Percentiles rank a stretch among this genome's conserved stretches.
These are phyloP conservation scores for Tolypocladium ophioglossoides DNA, from an alignment of 2,329 filamentous ascomycete genomes.

Conservation along the genomic window DNA sequence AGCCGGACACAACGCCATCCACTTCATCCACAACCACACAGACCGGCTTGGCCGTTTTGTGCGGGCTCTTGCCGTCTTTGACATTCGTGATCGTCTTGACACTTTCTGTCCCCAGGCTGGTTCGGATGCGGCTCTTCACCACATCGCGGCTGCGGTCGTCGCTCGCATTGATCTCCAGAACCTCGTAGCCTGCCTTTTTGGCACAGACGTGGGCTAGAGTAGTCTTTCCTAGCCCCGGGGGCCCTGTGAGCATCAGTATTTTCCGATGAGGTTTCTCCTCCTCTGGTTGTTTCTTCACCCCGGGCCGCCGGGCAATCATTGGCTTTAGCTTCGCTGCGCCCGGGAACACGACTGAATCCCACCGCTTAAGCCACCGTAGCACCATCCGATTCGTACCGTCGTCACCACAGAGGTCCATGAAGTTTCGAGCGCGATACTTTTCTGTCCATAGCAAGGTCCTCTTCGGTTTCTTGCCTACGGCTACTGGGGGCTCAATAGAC, in stretches of 20 bases:
- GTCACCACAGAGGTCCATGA: conserved; percentile 88
- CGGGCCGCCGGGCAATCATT: conserved; percentile 30
- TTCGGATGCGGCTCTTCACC: conserved; percentile 82
- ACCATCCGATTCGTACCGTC: conserved; percentile 88
- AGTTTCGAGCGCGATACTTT: conserved; percentile 87
- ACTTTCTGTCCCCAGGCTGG: conserved; percentile 87
- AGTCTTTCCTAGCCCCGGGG: conserved; percentile 90
- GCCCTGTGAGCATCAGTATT: conserved; percentile 80
- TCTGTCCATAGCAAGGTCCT: conserved; percentile 78
- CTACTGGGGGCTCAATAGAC: conserved; percentile 24
- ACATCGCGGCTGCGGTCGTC: conserved; percentile 86
- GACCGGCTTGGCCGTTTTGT: conserved; percentile 72
- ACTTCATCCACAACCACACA: conserved; percentile 96
- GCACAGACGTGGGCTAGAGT: conserved; percentile 95
- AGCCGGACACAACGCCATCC: conserved; percentile 80
- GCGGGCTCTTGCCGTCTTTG: conserved; percentile 41
- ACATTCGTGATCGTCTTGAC: conserved; percentile 64
- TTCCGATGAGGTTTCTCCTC: conserved; percentile 76
- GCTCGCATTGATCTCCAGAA: conserved; percentile 95
- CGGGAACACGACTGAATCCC: conserved; percentile 90
- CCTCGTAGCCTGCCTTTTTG: conserved; percentile 88
- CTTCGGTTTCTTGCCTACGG: conserved; percentile 27
- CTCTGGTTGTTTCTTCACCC: conserved; percentile 32
- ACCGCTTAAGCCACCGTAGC: conserved; percentile 84
- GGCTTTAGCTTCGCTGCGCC: conserved; percentile 52